These are phyloP conservation scores for Globisporangium middletonii DNA, from an alignment of 352 stramenopile species.

Conservation along the genomic window DNA sequence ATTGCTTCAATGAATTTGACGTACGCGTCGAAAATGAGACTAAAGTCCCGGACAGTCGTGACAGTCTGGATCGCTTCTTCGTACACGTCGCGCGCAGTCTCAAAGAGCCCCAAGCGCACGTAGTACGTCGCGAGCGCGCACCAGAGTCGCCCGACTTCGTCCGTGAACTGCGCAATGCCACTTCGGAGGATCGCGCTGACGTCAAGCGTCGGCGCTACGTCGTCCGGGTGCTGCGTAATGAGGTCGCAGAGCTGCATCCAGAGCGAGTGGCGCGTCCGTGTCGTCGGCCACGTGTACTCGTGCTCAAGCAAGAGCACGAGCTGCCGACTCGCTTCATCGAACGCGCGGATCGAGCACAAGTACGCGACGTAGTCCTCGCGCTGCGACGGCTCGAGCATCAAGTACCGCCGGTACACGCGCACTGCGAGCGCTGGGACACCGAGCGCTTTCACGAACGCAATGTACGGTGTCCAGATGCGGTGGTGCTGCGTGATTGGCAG, in stretches of 20 bases:
- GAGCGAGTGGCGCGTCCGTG: conserved; percentile 89
- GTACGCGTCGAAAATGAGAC: conserved; percentile 98
- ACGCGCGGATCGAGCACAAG: conserved; percentile 63
- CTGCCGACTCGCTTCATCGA: conserved; percentile 79
- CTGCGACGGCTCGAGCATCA: conserved; percentile 75
- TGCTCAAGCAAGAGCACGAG: conserved; percentile 79
- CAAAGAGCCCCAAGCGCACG: conserved; percentile 95
- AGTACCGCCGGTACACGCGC: conserved; percentile 82
- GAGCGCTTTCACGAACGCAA: conserved; percentile 84
- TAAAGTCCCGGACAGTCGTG: conserved; percentile 94
- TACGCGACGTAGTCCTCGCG: conserved; percentile 78
- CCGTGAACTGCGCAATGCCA: conserved; percentile 89
- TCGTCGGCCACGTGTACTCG: conserved; percentile 28
- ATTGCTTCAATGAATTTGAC: conserved; percentile 98
- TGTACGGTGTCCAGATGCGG: conserved; percentile 92
- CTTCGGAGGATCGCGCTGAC: conserved; percentile 95
- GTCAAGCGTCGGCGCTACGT: conserved; percentile 85
- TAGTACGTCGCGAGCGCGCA: conserved; percentile 97
- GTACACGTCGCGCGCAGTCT: conserved; percentile 95
- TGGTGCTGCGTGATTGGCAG: conserved; percentile 98
- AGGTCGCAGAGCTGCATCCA: conserved; percentile 98
- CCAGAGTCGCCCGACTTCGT: conserved; percentile 98
- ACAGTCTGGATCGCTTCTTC: conserved; percentile 84
- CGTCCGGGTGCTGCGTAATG: conserved; percentile 91
- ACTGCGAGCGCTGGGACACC: conserved; percentile 77